Evolutionary conservation across 202 grass and related monocot species (phyloP), one percentile per base, ranked within the genome.

Genomic region (Schoenoplectus triqueter): DNA sequence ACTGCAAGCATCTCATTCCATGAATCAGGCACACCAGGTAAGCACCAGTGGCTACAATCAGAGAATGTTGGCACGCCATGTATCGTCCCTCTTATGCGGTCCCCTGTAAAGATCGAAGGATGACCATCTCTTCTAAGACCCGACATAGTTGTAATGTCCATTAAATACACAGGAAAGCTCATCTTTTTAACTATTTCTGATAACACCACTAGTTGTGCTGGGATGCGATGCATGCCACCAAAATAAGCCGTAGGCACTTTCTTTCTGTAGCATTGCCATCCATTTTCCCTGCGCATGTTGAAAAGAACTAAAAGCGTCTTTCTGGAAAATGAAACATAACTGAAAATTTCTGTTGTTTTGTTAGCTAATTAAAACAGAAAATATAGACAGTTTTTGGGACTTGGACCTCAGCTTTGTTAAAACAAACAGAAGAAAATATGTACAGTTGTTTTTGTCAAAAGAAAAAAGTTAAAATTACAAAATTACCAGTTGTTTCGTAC

Each of bases 1-100:
- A 73, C 70, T 80, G 82, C 84, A 17, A 89, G 80, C 80, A 89
- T 84, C 73, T 89, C 80, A 80, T 89, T 89, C 88, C 88, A 89
- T 4, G 80, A 67, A 84, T 89, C 88, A 31, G 88, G 88, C 15
- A 89, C 88, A 46, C 88, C 85, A 13, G 88, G 88, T 80, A 89
- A 89, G 79, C 88, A 86, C 84, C 84, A 87, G 13, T 89, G 87
- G 61, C 68, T 86, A 72, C 87, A 89, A 56, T 89, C 83, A 2
- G 87, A 89, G 54, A 64, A 46, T 4, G n/a, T 69, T 2, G 45
- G 7, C 14, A 5, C 4, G 54, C 61, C 22, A 56, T 79, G 22
- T 40, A 64, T 66, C 52, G 31, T 31, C 80, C 69, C 71, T 52
- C 45, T 69, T 14, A 50, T 14, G 49, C 40, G 11, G 40, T 56